Percentiles rank a stretch among this genome's conserved stretches.
Conservation (phyloP, 2,329 filamentous ascomycete genomes). For the Ceratocystis destructans region DNA sequence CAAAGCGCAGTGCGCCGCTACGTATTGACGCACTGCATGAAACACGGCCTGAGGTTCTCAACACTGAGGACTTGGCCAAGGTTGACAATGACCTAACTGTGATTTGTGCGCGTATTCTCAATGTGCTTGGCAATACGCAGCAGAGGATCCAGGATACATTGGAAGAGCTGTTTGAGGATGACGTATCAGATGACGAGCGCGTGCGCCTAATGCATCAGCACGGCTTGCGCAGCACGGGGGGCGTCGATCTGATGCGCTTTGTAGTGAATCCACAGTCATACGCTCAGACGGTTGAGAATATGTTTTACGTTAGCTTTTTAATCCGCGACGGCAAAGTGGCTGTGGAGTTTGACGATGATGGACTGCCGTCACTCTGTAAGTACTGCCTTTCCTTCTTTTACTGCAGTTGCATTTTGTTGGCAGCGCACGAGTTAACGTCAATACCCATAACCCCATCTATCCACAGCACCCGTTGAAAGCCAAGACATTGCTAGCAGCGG, state of each 20-base stretch:
- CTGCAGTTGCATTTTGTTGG: too few species aligned
- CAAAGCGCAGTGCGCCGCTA: conserved; percentile 57
- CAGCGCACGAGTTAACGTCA: background rate
- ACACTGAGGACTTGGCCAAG: conserved; percentile 57
- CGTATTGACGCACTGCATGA: conserved; percentile 54
- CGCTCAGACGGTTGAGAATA: conserved; percentile 86
- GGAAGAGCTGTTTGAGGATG: conserved; percentile 31
- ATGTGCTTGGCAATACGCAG: conserved; percentile 41
- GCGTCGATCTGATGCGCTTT: conserved; percentile 71
- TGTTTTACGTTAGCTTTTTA: conserved; percentile 93
- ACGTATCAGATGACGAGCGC: conserved; percentile 34
- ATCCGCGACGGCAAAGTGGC: conserved; percentile 72
- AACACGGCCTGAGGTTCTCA: conserved; percentile 65
- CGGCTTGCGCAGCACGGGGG: conserved; percentile 52
- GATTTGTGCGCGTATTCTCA: conserved; percentile 62
- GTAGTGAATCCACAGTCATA: conserved; percentile 84
- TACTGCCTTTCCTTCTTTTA: conserved; percentile 20
- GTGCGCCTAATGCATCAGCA: conserved; percentile 47
- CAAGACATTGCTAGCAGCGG: conserved; percentile 33
- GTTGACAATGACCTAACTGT: conserved; percentile 68
- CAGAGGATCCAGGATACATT: conserved; percentile 35
- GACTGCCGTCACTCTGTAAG: conserved; percentile 69
- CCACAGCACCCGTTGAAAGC: conserved; percentile 30
- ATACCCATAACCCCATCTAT: background rate
- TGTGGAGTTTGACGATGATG: conserved; percentile 58